Percentiles rank a stretch among this genome's conserved stretches.
These are phyloP conservation scores for Histomonas meleagridis DNA, from an alignment of 208 protist genomes.

Conservation along the genomic window DNA sequence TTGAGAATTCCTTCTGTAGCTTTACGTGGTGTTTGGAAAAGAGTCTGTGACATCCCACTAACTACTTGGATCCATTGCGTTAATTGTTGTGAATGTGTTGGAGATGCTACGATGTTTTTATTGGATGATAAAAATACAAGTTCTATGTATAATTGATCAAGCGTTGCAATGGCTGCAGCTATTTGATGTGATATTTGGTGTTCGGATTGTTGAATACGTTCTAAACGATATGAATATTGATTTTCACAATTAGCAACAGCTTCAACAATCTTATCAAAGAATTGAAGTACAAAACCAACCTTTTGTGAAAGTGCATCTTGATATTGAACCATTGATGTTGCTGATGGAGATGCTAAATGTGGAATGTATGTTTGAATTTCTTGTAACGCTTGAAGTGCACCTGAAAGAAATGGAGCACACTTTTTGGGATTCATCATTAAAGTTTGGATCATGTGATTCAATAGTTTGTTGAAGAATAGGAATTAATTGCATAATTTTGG, in stretches of 20 bases:
- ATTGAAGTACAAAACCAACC: neutral
- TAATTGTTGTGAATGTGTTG: neutral
- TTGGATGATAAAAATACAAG: neutral
- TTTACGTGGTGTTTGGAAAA: neutral
- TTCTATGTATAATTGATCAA: neutral
- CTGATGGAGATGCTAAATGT: neutral
- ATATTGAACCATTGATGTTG: slow-evolving; percentile 2
- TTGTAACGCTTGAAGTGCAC: neutral
- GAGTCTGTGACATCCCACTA: neutral
- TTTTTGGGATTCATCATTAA: neutral
- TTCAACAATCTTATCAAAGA: neutral
- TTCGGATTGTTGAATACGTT: neutral
- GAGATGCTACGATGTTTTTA: neutral
- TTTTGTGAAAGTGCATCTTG: neutral
- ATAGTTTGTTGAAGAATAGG: neutral
- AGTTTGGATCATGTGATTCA: neutral
- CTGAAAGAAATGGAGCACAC: neutral
- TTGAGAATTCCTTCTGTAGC: neutral
- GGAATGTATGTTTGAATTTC: slow-evolving; percentile 11
- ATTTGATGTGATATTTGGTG: neutral
- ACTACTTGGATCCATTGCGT: neutral
- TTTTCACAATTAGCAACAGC: neutral
- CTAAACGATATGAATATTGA: neutral
- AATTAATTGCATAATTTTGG: neutral
- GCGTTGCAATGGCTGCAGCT: neutral